A percentile compares a stretch with the other conserved stretches of the same genome.
These are phyloP conservation scores for Solanum hybrid DNA, from an alignment of 305 asterid species.

Conservation along the genomic window DNA sequence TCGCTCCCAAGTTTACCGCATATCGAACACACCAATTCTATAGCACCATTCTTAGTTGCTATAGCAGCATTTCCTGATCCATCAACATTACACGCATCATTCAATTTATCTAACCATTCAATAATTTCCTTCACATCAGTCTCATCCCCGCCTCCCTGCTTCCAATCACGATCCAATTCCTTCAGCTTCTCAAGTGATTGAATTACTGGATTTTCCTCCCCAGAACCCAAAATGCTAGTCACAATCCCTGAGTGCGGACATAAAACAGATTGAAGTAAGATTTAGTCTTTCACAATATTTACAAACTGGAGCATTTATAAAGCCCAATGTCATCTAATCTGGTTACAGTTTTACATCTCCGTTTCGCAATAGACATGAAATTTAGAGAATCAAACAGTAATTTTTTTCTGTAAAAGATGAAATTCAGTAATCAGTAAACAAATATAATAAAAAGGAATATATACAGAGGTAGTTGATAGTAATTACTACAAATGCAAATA, in stretches of 20 bases:
- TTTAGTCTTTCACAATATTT: neutral
- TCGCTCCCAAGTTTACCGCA: conserved; percentile 43
- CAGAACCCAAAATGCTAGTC: conserved; percentile 30
- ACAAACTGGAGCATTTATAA: neutral
- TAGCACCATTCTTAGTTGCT: conserved; percentile 66
- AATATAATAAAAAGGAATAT: neutral
- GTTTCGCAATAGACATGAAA: neutral
- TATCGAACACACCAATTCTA: conserved; percentile 41
- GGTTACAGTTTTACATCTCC: neutral
- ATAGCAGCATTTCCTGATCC: conserved; percentile 67
- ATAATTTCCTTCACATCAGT: conserved; percentile 17
- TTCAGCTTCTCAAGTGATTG: conserved; percentile 54
- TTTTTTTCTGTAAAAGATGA: neutral
- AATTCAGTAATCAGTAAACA: neutral
- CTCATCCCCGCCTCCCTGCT: conserved; percentile 16
- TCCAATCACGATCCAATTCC: conserved; percentile 6
- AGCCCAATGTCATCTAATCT: neutral
- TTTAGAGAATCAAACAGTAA: neutral
- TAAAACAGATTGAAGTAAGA: neutral
- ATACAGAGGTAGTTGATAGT: neutral
- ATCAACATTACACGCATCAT: conserved; percentile 32
- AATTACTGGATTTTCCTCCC: conserved; percentile 34
- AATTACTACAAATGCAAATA: neutral
- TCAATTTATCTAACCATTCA: conserved; percentile 42
- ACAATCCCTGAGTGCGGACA: conserved; percentile 20